Percentiles rank a stretch among this genome's conserved stretches.
phyloP scores from a whole-genome alignment of 306 rosid genomes.

The Pyrus bretschneideri region DNA sequence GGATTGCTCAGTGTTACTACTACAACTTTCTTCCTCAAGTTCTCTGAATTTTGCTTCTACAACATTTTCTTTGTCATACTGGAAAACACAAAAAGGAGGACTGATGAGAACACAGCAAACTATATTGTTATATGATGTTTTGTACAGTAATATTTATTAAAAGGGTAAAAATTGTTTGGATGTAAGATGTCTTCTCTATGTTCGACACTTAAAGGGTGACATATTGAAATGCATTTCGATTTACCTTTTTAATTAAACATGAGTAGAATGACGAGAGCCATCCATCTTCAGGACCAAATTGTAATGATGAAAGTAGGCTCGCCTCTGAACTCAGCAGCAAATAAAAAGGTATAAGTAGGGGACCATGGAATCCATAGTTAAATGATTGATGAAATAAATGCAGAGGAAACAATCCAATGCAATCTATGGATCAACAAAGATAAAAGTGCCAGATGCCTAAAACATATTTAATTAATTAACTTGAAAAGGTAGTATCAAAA shows the following conservation, averaged over 20 bases:
- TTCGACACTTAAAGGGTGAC: conserved; percentile 7
- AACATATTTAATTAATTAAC: background rate
- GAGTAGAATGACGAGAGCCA: conserved; percentile 94
- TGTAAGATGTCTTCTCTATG: background rate
- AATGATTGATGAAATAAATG: background rate
- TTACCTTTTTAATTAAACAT: conserved; percentile 87
- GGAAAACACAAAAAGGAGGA: conserved; percentile 21
- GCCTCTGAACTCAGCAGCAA: conserved; percentile 53
- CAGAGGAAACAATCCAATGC: background rate
- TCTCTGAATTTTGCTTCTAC: conserved; percentile 80
- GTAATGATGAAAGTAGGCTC: conserved; percentile 71
- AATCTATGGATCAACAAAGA: background rate
- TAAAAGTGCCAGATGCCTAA: background rate
- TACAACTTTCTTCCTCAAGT: conserved; percentile 69
- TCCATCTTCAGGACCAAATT: conserved; percentile 82
- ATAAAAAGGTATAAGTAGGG: conserved; percentile 5
- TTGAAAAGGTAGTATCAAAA: background rate
- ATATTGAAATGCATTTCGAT: conserved; percentile 9
- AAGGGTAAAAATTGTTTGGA: background rate
- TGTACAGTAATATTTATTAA: background rate
- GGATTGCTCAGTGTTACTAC: conserved; percentile 52
- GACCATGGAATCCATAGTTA: background rate
- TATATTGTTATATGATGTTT: background rate
- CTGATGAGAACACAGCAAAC: conserved; percentile 3
- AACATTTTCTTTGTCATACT: conserved; percentile 82